Evolutionary conservation across 176 grass and related monocot genomes (phyloP).

Genomic region (Cocos nucifera): DNA sequence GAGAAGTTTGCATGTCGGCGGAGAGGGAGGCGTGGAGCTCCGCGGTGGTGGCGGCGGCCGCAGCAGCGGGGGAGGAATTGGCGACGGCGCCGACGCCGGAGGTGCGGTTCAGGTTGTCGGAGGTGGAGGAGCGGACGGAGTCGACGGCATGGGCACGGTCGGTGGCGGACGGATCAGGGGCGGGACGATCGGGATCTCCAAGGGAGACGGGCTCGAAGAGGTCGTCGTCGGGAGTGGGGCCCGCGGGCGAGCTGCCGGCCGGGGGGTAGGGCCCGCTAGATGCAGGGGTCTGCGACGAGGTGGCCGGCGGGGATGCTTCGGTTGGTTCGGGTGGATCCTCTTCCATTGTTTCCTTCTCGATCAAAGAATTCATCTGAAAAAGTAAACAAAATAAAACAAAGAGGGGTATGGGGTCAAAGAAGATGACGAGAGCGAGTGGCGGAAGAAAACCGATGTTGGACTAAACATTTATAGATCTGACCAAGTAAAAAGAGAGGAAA

Average conservation of each 20-base stretch:
- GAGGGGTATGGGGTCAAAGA: slow-evolving; percentile 3
- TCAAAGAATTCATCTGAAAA: too few relatives aligned
- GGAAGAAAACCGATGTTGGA: too few relatives aligned
- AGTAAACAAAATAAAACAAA: too few relatives aligned
- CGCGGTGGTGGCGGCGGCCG: neutral
- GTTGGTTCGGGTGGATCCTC: slow-evolving; percentile 36
- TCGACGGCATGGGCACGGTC: neutral
- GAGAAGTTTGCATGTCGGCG: neutral
- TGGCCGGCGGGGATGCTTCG: slow-evolving; percentile 19
- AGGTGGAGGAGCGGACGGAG: slow-evolving; percentile 1
- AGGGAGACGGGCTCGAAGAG: slow-evolving; percentile 37
- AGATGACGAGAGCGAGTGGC: slow-evolving; percentile 2
- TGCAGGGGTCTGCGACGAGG: too few relatives aligned
- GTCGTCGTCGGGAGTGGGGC: slow-evolving; percentile 28
- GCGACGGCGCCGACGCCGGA: neutral
- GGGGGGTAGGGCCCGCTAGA: neutral
- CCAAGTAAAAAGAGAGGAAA: slow-evolving; percentile 20
- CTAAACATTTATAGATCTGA: slow-evolving; percentile 18
- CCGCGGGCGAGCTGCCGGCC: too few relatives aligned
- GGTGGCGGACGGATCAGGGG: too few relatives aligned
- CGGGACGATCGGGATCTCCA: slow-evolving; percentile 19
- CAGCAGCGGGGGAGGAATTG: neutral
- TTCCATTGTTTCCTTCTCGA: slow-evolving; percentile 40
- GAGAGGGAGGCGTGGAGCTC: neutral
- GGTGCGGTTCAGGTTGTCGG: slow-evolving; percentile 12